These are phyloP conservation scores for Chloropicon primus DNA, from an alignment of 139 green algal species.

Conservation along the genomic window DNA sequence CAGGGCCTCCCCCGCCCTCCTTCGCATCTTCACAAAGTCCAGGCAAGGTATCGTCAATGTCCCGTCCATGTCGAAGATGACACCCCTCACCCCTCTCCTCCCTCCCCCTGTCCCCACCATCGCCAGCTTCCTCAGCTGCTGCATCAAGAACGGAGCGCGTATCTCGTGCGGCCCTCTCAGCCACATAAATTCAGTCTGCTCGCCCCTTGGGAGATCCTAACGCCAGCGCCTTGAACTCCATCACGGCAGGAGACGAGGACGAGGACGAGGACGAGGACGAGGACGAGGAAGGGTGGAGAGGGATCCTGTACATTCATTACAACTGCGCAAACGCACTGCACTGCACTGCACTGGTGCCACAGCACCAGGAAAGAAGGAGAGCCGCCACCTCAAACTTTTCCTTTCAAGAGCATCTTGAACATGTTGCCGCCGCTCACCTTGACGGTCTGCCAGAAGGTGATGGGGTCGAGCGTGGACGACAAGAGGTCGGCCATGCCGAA, in stretches of 20 bases:
- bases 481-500: conserved; percentile 2
- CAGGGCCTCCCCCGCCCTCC: conserved; percentile 4
- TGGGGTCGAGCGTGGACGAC: neutral
- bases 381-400: too few species aligned
- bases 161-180: neutral
- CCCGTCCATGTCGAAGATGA: conserved; percentile 21
- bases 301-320: too few species aligned
- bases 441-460: conserved; percentile 5
- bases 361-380: too few species aligned
- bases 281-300: too few species aligned
- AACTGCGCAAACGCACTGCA: too few species aligned
- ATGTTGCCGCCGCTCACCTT: neutral
- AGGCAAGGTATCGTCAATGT: conserved; percentile 10
- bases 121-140: neutral
- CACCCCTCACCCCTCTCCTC: neutral
- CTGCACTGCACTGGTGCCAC: too few species aligned
- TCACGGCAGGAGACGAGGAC: too few species aligned
- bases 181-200: too few species aligned
- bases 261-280: too few species aligned
- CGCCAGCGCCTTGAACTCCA: too few species aligned
- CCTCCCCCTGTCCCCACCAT: neutral
- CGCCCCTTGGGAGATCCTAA: too few species aligned
- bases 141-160: neutral
- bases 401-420: conserved; percentile 1
- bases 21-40: conserved; percentile 15